phyloP scores from a whole-genome alignment of 2,329 filamentous ascomycete genomes.

The Rosellinia necatrix region DNA sequence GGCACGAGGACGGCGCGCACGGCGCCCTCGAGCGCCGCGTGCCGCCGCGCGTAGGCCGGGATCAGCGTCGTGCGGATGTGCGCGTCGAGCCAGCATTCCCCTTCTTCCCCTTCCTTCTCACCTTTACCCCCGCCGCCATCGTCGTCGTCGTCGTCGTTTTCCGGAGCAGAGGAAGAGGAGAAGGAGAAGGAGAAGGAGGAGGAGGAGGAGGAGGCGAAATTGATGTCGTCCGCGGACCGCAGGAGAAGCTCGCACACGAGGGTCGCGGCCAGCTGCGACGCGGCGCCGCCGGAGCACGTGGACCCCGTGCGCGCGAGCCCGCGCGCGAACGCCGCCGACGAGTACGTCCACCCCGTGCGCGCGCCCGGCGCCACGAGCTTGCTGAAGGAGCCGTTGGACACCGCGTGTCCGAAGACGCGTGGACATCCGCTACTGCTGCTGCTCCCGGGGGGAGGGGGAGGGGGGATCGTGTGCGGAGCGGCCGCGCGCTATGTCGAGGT shows the following conservation, averaged over 20 bases:
- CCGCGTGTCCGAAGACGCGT: conserved; percentile 80
- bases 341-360: conserved; percentile 74
- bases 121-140: background rate
- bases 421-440: no score
- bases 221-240: background rate
- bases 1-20: conserved; percentile 65
- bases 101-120: conserved; percentile 10
- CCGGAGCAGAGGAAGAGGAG: background rate
- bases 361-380: conserved; percentile 84
- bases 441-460: conserved; percentile 33
- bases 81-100: conserved; percentile 42
- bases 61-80: conserved; percentile 49
- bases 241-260: conserved; percentile 54
- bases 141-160: background rate
- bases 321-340: conserved; percentile 53
- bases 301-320: conserved; percentile 59
- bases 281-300: conserved; percentile 61
- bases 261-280: conserved; percentile 58
- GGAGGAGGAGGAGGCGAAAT: background rate
- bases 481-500: conserved; percentile 73
- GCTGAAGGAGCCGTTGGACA: conserved; percentile 88
- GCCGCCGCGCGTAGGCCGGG: conserved; percentile 52
- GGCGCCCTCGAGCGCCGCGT: conserved; percentile 58
- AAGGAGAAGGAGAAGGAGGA: background rate
- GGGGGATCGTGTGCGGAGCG: conserved; percentile 48